phyloP scores from a whole-genome alignment of 2,329 filamentous ascomycete genomes.

The Neopestalotiopsis clavispora region DNA sequence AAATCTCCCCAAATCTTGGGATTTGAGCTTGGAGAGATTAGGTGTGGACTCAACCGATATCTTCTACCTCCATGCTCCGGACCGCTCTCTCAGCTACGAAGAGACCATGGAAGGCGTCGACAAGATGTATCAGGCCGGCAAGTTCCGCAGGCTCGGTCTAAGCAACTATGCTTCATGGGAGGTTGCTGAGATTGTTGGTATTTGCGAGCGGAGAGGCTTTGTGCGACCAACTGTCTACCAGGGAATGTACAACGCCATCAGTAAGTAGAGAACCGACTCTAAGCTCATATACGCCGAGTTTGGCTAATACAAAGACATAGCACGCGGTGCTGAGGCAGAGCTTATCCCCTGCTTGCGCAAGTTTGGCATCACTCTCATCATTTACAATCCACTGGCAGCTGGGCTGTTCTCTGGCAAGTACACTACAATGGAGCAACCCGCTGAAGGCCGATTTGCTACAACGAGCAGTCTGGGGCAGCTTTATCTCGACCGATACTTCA shows the following conservation, averaged over 20 bases:
- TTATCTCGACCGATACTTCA: slow-evolving; percentile 75
- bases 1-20: neutral
- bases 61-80: slow-evolving; percentile 70
- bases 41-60: slow-evolving; percentile 61
- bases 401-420: slow-evolving; percentile 82
- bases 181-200: slow-evolving; percentile 66
- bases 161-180: slow-evolving; percentile 79
- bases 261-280: neutral
- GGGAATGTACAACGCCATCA: slow-evolving; percentile 86
- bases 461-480: slow-evolving; percentile 45
- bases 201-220: slow-evolving; percentile 6
- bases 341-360: slow-evolving; percentile 74
- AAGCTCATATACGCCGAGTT: neutral
- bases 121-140: slow-evolving; percentile 71
- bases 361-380: slow-evolving; percentile 78
- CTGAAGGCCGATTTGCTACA: slow-evolving; percentile 70
- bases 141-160: slow-evolving; percentile 73
- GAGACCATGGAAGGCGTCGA: slow-evolving; percentile 72
- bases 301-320: neutral
- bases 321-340: slow-evolving; percentile 75
- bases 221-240: slow-evolving; percentile 85
- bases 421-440: slow-evolving; percentile 64
- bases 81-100: slow-evolving; percentile 65
- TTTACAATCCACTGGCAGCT: slow-evolving; percentile 83
- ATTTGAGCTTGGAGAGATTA: slow-evolving; percentile 3